Evolutionary conservation across 176 grass and related monocot genomes (phyloP).

Genomic region (Hordeum vulgare): DNA sequence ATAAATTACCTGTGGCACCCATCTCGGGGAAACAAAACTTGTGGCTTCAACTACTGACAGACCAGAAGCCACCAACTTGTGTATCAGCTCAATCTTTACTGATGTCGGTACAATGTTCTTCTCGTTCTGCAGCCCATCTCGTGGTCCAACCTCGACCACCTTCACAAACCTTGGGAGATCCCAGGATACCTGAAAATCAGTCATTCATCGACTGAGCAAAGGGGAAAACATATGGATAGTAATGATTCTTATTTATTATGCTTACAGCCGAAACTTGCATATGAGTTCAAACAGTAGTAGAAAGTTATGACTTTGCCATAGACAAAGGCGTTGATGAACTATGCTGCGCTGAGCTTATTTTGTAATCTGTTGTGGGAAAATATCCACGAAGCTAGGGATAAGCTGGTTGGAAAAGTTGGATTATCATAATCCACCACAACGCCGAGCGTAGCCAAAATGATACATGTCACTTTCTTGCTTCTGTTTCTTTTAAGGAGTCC

Average conservation of each 20-base stretch:
- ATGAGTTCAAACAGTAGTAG: not conserved
- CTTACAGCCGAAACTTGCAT: not conserved
- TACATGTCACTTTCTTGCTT: not conserved
- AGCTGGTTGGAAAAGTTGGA: no score
- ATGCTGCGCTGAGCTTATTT: not conserved
- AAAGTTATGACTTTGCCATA: not conserved
- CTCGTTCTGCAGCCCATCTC: slow-evolving; percentile 91
- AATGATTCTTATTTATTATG: not conserved
- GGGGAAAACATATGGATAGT: not conserved
- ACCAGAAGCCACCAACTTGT: slow-evolving; percentile 67
- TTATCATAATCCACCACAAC: no score
- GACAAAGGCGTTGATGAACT: no score
- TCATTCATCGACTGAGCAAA: slow-evolving; percentile 6
- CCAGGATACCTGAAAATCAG: slow-evolving; percentile 48
- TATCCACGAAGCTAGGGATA: no score
- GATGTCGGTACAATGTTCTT: slow-evolving; percentile 62
- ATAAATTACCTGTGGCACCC: slow-evolving; percentile 80
- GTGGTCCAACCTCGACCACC: slow-evolving; percentile 88
- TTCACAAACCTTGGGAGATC: slow-evolving; percentile 74
- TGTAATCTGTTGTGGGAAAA: not conserved
- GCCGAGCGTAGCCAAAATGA: not conserved
- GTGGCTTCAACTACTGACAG: slow-evolving; percentile 85
- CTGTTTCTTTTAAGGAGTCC: not conserved
- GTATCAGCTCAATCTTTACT: slow-evolving; percentile 89
- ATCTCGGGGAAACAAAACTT: slow-evolving; percentile 99